Conservation (phyloP, 176 grass and related monocot genomes). For the Bolboschoenus planiculmis region DNA sequence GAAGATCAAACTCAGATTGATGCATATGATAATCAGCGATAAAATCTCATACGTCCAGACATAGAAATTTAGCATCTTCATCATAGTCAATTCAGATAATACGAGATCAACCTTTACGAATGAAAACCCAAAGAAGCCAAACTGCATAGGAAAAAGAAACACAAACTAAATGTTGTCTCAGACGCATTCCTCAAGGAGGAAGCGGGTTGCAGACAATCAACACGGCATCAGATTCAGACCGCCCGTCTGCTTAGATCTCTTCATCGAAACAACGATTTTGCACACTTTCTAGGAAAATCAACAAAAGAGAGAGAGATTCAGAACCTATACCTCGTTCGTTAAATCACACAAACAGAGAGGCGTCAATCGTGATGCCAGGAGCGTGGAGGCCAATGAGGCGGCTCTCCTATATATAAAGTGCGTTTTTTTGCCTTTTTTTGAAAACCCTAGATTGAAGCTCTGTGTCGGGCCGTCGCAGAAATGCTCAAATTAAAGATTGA, state of each 20-base stretch:
- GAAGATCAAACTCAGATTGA: conserved; percentile 27
- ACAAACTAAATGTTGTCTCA: conserved; percentile 32
- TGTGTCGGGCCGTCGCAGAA: neutral
- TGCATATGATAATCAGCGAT: conserved; percentile 39
- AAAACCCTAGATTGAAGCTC: neutral
- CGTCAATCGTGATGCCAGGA: too few relatives aligned
- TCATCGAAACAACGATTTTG: conserved; percentile 35
- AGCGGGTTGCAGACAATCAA: conserved; percentile 86
- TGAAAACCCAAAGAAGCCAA: neutral
- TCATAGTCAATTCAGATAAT: neutral
- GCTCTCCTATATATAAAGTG: neutral
- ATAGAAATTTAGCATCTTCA: conserved; percentile 52
- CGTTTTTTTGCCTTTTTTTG: neutral
- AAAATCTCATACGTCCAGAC: conserved; percentile 72
- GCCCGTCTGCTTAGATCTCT: conserved; percentile 90
- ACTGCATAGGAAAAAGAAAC: neutral
- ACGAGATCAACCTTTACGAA: neutral
- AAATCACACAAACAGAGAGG: too few relatives aligned
- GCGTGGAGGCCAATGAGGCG: neutral
- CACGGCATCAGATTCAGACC: conserved; percentile 99
- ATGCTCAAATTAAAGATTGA: neutral
- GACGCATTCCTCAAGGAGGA: conserved; percentile 34
- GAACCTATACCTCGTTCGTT: neutral
- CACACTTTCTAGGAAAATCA: neutral
- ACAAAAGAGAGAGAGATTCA: neutral